phyloP scores from a whole-genome alignment of 768 basidiomycete genomes.

The Leccinum variicolor region DNA sequence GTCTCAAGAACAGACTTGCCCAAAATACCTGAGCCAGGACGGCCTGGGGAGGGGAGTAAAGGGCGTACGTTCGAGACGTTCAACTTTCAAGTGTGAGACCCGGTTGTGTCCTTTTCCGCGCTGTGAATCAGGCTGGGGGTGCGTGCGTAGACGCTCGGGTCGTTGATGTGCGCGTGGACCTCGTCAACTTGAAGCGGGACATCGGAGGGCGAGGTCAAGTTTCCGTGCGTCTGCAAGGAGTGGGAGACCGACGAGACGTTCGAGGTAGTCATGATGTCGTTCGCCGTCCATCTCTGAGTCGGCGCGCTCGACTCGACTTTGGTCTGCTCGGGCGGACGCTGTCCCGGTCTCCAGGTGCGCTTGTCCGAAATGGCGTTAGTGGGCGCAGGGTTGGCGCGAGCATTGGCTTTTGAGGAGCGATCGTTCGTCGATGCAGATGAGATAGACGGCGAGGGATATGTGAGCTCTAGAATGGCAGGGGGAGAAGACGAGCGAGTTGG shows the following conservation, averaged over 20 bases:
- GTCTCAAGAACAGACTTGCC: conserved; percentile 8
- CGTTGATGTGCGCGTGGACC: conserved; percentile 22
- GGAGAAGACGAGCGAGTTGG: conserved; percentile 62
- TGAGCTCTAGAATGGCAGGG: conserved; percentile 67
- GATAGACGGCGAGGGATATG: conserved; percentile 45
- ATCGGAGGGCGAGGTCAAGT: conserved; percentile 18
- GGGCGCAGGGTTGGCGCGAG: not conserved
- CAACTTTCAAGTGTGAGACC: not conserved
- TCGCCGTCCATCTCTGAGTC: conserved; percentile 67
- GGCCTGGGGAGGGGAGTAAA: no score
- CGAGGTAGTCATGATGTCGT: conserved; percentile 69
- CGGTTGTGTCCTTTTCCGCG: conserved; percentile 9
- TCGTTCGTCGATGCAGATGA: not conserved
- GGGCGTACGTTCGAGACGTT: conserved; percentile 1
- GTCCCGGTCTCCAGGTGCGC: conserved; percentile 71
- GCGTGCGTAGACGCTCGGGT: conserved; percentile 21
- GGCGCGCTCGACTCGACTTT: conserved; percentile 9
- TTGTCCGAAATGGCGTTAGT: conserved; percentile 47
- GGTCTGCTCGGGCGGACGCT: conserved; percentile 20
- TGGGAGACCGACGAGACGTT: conserved; percentile 16
- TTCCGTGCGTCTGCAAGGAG: conserved; percentile 5
- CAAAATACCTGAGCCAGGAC: conserved; percentile 46
- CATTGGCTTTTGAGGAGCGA: not conserved
- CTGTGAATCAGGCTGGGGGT: conserved; percentile 17
- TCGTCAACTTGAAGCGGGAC: conserved; percentile 17